Conservation (phyloP, 1,139 yeast species). For the Blastobotrys aristatus region DNA sequence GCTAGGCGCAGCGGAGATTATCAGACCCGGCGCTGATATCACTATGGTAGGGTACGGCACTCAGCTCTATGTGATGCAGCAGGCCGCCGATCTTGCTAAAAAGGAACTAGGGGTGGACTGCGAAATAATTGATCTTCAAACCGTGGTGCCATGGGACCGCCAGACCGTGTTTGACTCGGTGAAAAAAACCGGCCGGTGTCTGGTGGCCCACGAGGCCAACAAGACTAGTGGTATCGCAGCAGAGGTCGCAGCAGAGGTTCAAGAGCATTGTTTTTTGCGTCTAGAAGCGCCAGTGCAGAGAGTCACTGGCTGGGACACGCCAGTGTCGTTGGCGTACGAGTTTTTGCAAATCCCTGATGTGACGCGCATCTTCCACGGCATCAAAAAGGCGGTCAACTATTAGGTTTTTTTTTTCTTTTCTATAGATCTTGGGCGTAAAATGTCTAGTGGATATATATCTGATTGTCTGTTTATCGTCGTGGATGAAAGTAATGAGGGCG, state of each 20-base stretch:
- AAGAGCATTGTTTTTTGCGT: conserved; percentile 31
- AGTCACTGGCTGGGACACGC: conserved; percentile 37
- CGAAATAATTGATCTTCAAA: conserved; percentile 35
- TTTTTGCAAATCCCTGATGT: conserved; percentile 35
- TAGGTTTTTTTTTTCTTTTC: too few species aligned
- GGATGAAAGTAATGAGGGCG: too few species aligned
- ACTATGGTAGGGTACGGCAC: conserved; percentile 36
- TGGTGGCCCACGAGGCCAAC: conserved; percentile 35
- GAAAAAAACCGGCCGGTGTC: conserved; percentile 34
- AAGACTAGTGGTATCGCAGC: conserved; percentile 33
- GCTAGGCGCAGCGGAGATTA: conserved; percentile 33
- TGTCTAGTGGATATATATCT: too few species aligned
- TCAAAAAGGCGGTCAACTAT: conserved; percentile 29
- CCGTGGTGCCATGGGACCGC: conserved; percentile 37
- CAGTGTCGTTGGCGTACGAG: conserved; percentile 33
- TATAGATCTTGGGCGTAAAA: too few species aligned
- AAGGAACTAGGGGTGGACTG: conserved; percentile 30
- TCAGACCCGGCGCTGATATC: conserved; percentile 30
- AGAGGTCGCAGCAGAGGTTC: conserved; percentile 36
- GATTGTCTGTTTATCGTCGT: too few species aligned
- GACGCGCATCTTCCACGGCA: conserved; percentile 33
- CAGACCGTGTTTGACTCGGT: conserved; percentile 33
- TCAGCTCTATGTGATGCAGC: conserved; percentile 31
- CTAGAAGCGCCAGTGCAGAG: conserved; percentile 36
- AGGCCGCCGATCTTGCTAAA: conserved; percentile 33